Base-by-base conservation (phyloP, 1,284 basidiomycete species). In the Phellopilus nigrolimitatus region DNA sequence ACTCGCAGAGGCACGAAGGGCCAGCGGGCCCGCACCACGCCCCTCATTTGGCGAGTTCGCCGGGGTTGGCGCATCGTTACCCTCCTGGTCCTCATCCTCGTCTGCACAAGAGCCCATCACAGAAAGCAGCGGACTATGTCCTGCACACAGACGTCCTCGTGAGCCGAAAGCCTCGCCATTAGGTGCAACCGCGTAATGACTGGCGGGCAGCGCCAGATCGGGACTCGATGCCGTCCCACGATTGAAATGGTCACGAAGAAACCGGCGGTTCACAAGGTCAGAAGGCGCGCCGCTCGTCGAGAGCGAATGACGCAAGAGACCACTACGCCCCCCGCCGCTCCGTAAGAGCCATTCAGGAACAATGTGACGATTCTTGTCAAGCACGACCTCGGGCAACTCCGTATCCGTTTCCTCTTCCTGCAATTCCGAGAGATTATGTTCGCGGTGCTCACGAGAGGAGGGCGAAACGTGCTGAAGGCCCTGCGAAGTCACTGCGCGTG, bases 311-410 rank as follows among this genome's bases (percentile, higher is more conserved):
- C 80, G 79, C 47, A 74, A 62, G 2, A 80, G 77, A 22, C 77
- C 75, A 60, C 73, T 74, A 21, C 49, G 36, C 22, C 38, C 76
- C 71, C 49, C 57, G 56, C 67, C 69, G n/a, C 74, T 71, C 24
- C 74, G 73, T 49, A 94, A 72, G 66, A 98, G 76, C 89, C 93
- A 97, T 57, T 95, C 84, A 0, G 95, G 97, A 39, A 99, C 84
- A 54, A 99, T 97, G 67, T 99, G 95, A 3, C 91, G 79, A 65
- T 99, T 99, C 58, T 84, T 84, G 62, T 95, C 92, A 37, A 99
- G 76, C 13, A 84, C 84, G 17, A 99, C 95, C 66, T 98, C 84
- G 1, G 92, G 91, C 58, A 93, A 72, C 66, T 94, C 88, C 1
- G 74, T 71, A 56, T 79, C 78, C 13, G 71, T 74, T 54, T 60